phyloP scores from a whole-genome alignment of 2,329 filamentous ascomycete species.

The Exophiala oligosperma region DNA sequence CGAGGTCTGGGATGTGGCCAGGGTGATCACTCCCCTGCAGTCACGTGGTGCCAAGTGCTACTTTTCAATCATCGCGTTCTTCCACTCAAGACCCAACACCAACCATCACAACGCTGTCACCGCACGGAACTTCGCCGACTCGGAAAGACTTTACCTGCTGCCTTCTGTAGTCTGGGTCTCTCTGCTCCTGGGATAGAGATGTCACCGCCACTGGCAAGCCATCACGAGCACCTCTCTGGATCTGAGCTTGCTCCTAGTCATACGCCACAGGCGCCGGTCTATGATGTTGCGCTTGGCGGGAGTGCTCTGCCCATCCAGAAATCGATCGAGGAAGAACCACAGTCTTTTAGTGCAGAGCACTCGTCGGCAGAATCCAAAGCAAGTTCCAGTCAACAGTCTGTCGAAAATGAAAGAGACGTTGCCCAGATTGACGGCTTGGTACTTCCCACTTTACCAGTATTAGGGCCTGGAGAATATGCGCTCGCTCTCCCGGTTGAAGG shows the following conservation, averaged over 20 bases:
- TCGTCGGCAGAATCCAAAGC: constrained; percentile 24
- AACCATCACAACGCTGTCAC: too few relatives aligned
- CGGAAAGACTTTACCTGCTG: too few relatives aligned
- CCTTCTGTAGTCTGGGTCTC: background rate
- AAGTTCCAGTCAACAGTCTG: constrained; percentile 30
- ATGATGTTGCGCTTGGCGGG: constrained; percentile 11
- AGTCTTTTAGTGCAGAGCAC: constrained; percentile 15
- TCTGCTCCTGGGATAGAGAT: background rate
- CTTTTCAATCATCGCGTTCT: too few relatives aligned
- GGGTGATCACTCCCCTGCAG: too few relatives aligned
- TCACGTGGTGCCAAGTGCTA: too few relatives aligned
- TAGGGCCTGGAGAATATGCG: constrained; percentile 27
- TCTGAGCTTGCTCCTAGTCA: background rate
- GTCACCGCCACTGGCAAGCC: background rate
- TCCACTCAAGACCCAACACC: too few relatives aligned
- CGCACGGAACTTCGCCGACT: too few relatives aligned
- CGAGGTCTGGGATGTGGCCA: too few relatives aligned
- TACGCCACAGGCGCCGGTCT: background rate
- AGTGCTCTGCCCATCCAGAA: constrained; percentile 27
- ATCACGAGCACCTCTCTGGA: background rate
- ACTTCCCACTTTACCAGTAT: constrained; percentile 23
- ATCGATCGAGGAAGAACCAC: constrained; percentile 29
- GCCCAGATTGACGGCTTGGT: constrained; percentile 23
- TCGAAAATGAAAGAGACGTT: constrained; percentile 27
- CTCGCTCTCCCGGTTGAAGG: constrained; percentile 29